Base-by-base conservation (phyloP, 495 filamentous ascomycete species). In the Cercophora scortea region DNA sequence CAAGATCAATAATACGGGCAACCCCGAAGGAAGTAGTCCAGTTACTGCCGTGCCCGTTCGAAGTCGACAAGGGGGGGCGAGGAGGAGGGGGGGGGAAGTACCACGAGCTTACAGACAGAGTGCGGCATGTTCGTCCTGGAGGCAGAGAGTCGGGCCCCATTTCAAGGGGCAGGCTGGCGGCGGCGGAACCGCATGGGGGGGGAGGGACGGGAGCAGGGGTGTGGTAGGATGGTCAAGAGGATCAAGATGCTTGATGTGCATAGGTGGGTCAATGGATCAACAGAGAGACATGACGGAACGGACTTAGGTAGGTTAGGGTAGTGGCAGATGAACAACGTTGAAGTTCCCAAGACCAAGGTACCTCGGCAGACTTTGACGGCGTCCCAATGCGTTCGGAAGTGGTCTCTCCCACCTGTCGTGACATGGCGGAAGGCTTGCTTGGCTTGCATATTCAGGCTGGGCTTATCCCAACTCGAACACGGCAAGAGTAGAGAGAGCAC, bases 1-100 rank as follows among this genome's bases (percentile, higher is more conserved):
- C 47, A 50, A 56, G 62, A 65, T 25, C 25, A 25, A 25, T 62
- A 65, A 62, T 51, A 65, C 62, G 59, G 62, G 54, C 56, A 56
- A 58, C 50, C 39, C 60, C 56, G 60, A 57, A 32, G 48, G 50
- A 57, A 32, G 48, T 47, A 13, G 12, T 40, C 11, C 8, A 42
- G 48, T 50, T 11, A 34, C 32, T 49, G 48, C 49, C 41, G 32
- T 8, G 32, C 38, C 16, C 42, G 17, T 17, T 17, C 2, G 42
- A 15, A 4, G 42, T 15, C 17, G 42, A 44, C 42, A 41, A 41
- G 38, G 53, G 52, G n/a, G n/a, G n/a, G n/a, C n/a, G n/a, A n/a
- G n/a, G n/a, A n/a, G n/a, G n/a, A n/a, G n/a, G n/a, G n/a, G n/a
- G n/a, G n/a, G n/a, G n/a, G n/a, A n/a, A 50, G 54, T 56, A 25